Conservation (phyloP, 148 eudicot species). For the Silene uniflora region DNA sequence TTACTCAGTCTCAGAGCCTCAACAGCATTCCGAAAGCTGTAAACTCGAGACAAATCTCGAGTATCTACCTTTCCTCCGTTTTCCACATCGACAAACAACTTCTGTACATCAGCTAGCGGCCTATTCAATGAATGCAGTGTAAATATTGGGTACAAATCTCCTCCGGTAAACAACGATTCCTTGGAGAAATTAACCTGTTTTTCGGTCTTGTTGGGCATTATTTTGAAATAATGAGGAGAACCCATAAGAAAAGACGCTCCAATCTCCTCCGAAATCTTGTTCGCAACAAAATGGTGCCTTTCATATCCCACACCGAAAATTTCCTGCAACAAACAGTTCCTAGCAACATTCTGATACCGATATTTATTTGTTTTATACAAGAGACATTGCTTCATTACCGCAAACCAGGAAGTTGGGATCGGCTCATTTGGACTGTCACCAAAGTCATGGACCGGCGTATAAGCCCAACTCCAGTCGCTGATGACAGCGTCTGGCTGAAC, state of each 20-base stretch:
- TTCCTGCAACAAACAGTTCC: constrained; percentile 56
- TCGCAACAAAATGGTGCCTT: constrained; percentile 54
- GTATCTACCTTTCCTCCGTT: background rate
- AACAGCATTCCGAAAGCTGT: background rate
- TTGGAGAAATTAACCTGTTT: too few species aligned
- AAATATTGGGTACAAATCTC: background rate
- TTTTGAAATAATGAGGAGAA: constrained; percentile 7
- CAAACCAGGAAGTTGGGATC: constrained; percentile 59
- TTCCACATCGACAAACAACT: background rate
- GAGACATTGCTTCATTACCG: constrained; percentile 58
- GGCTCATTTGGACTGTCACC: constrained; percentile 20
- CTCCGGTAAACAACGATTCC: background rate
- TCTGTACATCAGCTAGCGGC: too few species aligned
- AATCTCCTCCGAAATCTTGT: constrained; percentile 55
- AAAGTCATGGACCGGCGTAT: constrained; percentile 17
- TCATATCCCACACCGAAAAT: constrained; percentile 63
- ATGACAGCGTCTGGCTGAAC: constrained; percentile 68
- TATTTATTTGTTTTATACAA: constrained; percentile 42
- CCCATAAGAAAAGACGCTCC: constrained; percentile 54
- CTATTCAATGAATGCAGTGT: too few species aligned
- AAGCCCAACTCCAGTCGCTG: constrained; percentile 35
- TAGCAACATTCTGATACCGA: constrained; percentile 56
- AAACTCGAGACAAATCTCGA: background rate
- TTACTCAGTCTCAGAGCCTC: background rate
- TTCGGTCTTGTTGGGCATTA: background rate